Conservation (phyloP, 441 rosid genomes). For the Gossypium schwendimanii region DNA sequence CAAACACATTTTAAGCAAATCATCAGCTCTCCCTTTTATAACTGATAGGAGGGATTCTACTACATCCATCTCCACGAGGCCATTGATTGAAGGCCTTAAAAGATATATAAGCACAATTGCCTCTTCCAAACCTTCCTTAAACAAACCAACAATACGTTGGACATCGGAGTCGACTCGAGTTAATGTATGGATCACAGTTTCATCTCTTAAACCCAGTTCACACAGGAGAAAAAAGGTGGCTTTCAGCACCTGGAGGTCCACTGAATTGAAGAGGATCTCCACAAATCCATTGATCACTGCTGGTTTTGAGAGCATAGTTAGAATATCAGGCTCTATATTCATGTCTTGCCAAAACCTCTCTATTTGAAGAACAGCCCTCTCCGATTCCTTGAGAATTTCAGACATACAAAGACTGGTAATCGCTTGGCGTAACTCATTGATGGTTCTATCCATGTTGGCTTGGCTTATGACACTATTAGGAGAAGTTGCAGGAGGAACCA, state of each 20-base stretch:
- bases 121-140: constrained; percentile 58
- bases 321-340: constrained; percentile 33
- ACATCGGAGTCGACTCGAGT: constrained; percentile 62
- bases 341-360: constrained; percentile 51
- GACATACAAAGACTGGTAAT: constrained; percentile 56
- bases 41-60: constrained; percentile 41
- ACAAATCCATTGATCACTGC: constrained; percentile 56
- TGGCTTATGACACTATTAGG: constrained; percentile 49
- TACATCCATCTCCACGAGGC: constrained; percentile 45
- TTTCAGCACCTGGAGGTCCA: constrained; percentile 36
- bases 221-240: constrained; percentile 52
- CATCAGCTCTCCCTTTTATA: constrained; percentile 34
- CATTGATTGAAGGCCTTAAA: constrained; percentile 35
- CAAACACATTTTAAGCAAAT: constrained; percentile 39
- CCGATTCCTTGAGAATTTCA: constrained; percentile 54
- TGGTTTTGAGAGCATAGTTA: constrained; percentile 49
- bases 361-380: constrained; percentile 55
- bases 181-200: constrained; percentile 49
- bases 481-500: constrained; percentile 36
- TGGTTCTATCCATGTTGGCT: constrained; percentile 40
- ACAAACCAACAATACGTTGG: constrained; percentile 51
- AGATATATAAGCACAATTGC: constrained; percentile 53
- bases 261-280: constrained; percentile 62
- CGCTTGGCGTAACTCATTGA: constrained; percentile 40
- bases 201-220: constrained; percentile 58